Conservation (phyloP, 495 filamentous ascomycete genomes). For the Neurospora tetraspora region DNA sequence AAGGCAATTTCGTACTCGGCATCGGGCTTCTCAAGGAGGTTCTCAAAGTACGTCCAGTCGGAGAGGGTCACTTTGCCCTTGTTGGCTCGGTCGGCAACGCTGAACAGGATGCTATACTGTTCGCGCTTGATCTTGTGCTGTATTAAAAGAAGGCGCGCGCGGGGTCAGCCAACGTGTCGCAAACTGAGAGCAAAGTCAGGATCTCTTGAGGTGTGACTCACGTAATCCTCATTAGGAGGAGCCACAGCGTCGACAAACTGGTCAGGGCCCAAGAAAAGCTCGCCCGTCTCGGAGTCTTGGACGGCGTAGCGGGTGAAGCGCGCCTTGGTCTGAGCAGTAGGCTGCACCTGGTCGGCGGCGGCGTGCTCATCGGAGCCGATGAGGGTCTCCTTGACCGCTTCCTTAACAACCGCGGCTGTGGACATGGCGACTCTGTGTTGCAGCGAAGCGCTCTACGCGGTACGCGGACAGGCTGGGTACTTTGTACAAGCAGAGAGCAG, state of each 20-base stretch:
- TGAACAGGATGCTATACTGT: constrained; percentile 88
- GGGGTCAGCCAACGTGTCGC: constrained; percentile 14
- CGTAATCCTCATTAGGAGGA: constrained; percentile 80
- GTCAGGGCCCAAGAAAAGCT: constrained; percentile 68
- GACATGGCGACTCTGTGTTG: constrained; percentile 22
- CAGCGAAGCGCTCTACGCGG: constrained; percentile 1
- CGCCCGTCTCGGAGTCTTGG: constrained; percentile 64
- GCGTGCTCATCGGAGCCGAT: constrained; percentile 51
- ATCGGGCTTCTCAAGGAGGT: constrained; percentile 86
- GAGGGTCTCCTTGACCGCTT: constrained; percentile 66
- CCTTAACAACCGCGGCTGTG: constrained; percentile 44
- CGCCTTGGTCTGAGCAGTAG: constrained; percentile 59
- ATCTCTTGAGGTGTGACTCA: constrained; percentile 36
- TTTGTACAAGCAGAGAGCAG: neutral
- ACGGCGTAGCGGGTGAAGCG: constrained; percentile 69
- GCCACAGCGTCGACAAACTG: constrained; percentile 88
- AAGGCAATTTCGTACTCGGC: constrained; percentile 99
- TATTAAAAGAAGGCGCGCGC: neutral
- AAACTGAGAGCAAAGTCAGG: constrained; percentile 8
- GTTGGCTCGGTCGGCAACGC: constrained; percentile 69
- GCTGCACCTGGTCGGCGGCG: constrained; percentile 25
- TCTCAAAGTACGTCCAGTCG: constrained; percentile 90
- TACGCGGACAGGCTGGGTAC: neutral
- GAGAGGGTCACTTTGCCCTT: constrained; percentile 62
- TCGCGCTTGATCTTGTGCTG: constrained; percentile 96